phyloP scores from a whole-genome alignment of 352 stramenopile species.

The Pythium apleroticum region DNA sequence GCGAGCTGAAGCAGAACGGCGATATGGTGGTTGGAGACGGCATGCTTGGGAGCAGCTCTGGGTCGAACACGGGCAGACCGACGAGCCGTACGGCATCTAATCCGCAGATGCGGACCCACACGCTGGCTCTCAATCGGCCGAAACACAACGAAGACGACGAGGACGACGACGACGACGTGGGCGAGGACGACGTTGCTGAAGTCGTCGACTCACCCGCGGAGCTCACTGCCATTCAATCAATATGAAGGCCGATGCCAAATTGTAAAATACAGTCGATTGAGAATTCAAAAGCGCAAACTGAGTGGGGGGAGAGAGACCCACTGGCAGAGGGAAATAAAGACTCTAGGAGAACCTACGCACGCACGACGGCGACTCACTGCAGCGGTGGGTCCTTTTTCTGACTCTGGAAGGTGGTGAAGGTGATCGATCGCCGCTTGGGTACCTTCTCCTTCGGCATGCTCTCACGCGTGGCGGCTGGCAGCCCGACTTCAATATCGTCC shows the following conservation, averaged over 20 bases:
- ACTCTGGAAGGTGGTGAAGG: constrained; percentile 63
- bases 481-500: constrained; percentile 77
- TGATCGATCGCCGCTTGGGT: constrained; percentile 73
- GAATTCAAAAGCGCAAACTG: constrained; percentile 9
- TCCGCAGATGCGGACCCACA: neutral
- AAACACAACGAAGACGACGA: constrained; percentile 18
- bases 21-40: neutral
- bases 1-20: constrained; percentile 30
- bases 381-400: constrained; percentile 26
- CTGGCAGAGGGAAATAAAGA: neutral
- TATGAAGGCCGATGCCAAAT: neutral
- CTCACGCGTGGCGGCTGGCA: constrained; percentile 50
- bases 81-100: constrained; percentile 3
- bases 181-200: neutral
- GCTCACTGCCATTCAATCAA: constrained; percentile 10
- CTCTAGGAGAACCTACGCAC: neutral
- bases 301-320: neutral
- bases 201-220: constrained; percentile 11
- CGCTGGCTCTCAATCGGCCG: constrained; percentile 15
- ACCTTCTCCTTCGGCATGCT: constrained; percentile 47
- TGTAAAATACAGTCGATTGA: constrained; percentile 18
- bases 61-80: neutral
- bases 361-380: constrained; percentile 2
- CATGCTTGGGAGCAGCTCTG: neutral
- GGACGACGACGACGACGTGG: constrained; percentile 13